Evolutionary conservation across 805 yeast species (phyloP).

Genomic region (Candida sonorensis): DNA sequence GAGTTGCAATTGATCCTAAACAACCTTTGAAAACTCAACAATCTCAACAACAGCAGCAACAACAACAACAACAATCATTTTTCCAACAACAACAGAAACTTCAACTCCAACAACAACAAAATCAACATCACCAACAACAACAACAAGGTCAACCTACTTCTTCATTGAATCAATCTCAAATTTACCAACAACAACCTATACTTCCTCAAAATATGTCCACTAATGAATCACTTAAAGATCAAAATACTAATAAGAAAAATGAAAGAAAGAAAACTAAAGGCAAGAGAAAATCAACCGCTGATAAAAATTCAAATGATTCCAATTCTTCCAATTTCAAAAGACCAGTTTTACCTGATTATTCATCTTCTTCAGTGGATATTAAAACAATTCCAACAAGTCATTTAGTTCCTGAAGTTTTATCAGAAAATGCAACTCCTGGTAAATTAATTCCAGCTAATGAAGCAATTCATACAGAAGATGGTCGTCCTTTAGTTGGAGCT

Average conservation of each 20-base stretch:
- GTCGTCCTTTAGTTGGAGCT: conserved; percentile 70
- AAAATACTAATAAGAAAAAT: conserved; percentile 2
- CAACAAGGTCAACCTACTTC: conserved; percentile 5
- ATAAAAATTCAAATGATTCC: too few species aligned
- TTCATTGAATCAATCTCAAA: conserved; percentile 4
- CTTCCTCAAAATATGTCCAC: conserved; percentile 7
- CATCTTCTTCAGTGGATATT: neutral
- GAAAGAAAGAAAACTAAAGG: conserved; percentile 2
- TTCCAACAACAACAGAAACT: conserved; percentile 15
- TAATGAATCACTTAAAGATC: conserved; percentile 9
- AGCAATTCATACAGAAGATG: conserved; percentile 46
- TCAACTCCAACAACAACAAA: neutral
- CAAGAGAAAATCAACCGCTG: conserved; percentile 1
- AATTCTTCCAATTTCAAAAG: too few species aligned
- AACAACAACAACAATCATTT: conserved; percentile 1
- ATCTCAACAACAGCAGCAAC: conserved; percentile 1
- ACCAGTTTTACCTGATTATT: too few species aligned
- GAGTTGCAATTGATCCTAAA: too few species aligned
- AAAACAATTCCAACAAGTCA: neutral
- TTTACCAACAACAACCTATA: conserved; percentile 6
- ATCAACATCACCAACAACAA: neutral
- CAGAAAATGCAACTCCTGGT: conserved; percentile 5
- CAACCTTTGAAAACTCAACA: too few species aligned
- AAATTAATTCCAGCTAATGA: conserved; percentile 41
- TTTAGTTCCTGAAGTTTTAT: conserved; percentile 4